A percentile compares a stretch with the other conserved stretches of the same genome.
Evolutionary conservation across 169 alveolate species (phyloP).

Genomic region (Eimeria praecox): DNA sequence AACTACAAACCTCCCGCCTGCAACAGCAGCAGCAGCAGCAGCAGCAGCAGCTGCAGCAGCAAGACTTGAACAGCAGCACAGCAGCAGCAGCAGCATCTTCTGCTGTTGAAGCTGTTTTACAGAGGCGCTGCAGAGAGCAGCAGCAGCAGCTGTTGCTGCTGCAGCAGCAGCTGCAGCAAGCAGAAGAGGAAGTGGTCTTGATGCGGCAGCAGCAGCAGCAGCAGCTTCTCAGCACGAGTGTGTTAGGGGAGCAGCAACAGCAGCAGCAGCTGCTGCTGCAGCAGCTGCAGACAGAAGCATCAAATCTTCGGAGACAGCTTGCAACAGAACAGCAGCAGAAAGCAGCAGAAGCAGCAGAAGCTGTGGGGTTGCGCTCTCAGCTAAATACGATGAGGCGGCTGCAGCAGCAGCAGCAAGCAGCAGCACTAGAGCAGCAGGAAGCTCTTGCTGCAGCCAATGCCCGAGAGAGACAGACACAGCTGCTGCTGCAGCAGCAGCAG

Average conservation of each 20-base stretch:
- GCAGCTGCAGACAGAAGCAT: constrained; percentile 60
- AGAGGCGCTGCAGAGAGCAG: constrained; percentile 74
- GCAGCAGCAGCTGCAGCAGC: constrained; percentile 70
- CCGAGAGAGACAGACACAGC: constrained; percentile 52
- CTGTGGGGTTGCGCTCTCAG: constrained; percentile 57
- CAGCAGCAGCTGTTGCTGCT: constrained; percentile 73
- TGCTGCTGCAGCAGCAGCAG: constrained; percentile 73
- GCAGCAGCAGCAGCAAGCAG: constrained; percentile 73
- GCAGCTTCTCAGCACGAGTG: constrained; percentile 13
- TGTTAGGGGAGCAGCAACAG: constrained; percentile 57
- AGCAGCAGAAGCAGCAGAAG: constrained; percentile 68
- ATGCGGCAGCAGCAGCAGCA: constrained; percentile 75
- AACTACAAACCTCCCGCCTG: constrained; percentile 57
- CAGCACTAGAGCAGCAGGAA: constrained; percentile 57
- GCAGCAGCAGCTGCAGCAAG: constrained; percentile 72
- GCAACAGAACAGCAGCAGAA: not conserved
- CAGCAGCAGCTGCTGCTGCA: constrained; percentile 65
- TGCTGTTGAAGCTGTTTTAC: constrained; percentile 38
- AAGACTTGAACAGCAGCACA: constrained; percentile 4
- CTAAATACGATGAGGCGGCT: constrained; percentile 44
- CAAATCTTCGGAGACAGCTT: constrained; percentile 51
- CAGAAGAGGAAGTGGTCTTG: constrained; percentile 54
- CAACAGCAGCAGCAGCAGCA: constrained; percentile 63
- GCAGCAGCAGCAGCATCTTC: constrained; percentile 4
- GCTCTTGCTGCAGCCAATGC: constrained; percentile 63